A percentile compares a stretch with the other conserved stretches of the same genome.
phyloP scores from a whole-genome alignment of 257 asterid species.

The Schizonepeta tenuifolia region DNA sequence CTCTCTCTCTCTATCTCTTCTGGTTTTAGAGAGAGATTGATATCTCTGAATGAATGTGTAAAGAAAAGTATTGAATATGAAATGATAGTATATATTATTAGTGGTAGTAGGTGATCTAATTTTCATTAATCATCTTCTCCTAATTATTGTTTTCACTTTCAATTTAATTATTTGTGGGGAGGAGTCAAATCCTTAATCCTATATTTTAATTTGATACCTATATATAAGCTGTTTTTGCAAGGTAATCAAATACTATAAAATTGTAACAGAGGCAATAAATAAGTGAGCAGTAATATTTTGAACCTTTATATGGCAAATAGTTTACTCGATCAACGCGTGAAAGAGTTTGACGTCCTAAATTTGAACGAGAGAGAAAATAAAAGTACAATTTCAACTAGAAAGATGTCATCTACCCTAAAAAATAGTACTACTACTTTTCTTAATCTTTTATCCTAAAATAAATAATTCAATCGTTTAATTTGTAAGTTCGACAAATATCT shows the following conservation, averaged over 20 bases:
- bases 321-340: background rate
- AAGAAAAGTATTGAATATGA: conserved; percentile 26
- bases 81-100: conserved; percentile 15
- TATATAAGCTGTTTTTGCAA: background rate
- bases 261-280: background rate
- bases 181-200: conserved; percentile 6
- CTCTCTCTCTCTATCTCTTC: conserved; percentile 28
- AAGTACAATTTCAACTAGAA: too few relatives aligned
- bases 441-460: too few relatives aligned
- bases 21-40: conserved; percentile 35
- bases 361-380: too few relatives aligned
- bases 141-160: conserved; percentile 16
- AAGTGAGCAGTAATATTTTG: background rate
- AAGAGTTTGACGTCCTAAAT: background rate
- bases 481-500: too few relatives aligned
- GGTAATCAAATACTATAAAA: background rate
- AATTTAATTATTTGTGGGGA: background rate
- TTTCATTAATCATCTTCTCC: background rate
- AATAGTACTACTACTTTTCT: too few relatives aligned
- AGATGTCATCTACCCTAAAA: too few relatives aligned
- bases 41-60: conserved; percentile 6
- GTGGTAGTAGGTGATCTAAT: conserved; percentile 28
- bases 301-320: background rate
- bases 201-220: background rate
- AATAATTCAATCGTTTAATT: too few relatives aligned